A percentile compares a stretch with the other conserved stretches of the same genome.
phyloP scores from a whole-genome alignment of 306 rosid genomes.

The Luffa aegyptiaca region DNA sequence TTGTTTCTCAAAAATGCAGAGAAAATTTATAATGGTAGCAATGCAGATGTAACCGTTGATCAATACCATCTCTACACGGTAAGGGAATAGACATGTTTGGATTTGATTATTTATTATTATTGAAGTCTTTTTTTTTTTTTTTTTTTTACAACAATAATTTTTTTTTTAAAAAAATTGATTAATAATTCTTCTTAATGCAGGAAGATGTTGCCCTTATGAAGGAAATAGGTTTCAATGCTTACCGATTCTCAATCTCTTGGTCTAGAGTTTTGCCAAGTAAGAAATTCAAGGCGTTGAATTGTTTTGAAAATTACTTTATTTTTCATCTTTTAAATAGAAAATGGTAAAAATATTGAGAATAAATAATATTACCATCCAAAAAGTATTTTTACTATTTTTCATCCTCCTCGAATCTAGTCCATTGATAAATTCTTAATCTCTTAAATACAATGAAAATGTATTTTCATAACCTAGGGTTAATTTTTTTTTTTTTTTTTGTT shows the following conservation, averaged over 20 bases:
- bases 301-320: no score
- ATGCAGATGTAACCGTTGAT: slow-evolving; percentile 34
- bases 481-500: no score
- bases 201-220: slow-evolving; percentile 68
- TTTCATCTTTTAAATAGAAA: no score
- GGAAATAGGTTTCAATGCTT: neutral
- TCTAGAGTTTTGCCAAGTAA: neutral
- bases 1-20: slow-evolving; percentile 14
- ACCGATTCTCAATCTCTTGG: neutral
- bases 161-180: neutral
- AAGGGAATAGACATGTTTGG: neutral
- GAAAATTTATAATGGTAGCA: slow-evolving; percentile 22
- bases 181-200: slow-evolving; percentile 19
- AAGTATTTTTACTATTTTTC: no score
- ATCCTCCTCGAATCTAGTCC: no score
- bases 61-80: slow-evolving; percentile 29
- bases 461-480: no score
- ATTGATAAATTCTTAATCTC: no score
- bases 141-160: neutral
- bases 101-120: neutral
- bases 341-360: no score
- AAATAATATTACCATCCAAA: no score
- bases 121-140: neutral
- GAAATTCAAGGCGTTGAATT: neutral
- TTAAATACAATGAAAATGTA: no score